phyloP scores from a whole-genome alignment of 2,329 filamentous ascomycete genomes.

The Epichloe hybrida region DNA sequence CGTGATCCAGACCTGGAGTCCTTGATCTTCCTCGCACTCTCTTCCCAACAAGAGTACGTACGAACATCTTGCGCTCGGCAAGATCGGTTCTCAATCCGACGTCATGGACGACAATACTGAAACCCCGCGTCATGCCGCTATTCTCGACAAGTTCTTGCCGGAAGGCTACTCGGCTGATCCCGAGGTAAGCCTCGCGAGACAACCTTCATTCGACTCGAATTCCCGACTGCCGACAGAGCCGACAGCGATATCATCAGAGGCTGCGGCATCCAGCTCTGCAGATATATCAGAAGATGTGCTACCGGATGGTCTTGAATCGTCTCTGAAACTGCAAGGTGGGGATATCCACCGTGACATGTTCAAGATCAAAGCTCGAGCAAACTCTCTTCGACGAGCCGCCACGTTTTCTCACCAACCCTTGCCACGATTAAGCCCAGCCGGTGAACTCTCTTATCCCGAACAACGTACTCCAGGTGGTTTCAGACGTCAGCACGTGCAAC shows the following conservation, averaged over 20 bases:
- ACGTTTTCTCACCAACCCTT: conserved; percentile 49
- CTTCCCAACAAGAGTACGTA: too few species aligned
- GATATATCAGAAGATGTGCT: conserved; percentile 9
- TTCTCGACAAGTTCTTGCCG: conserved; percentile 24
- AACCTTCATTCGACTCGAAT: conserved; percentile 6
- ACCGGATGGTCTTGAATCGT: conserved; percentile 40
- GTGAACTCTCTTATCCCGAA: conserved; percentile 22
- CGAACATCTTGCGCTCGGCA: neutral
- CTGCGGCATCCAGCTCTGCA: neutral
- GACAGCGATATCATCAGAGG: neutral
- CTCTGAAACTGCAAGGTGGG: conserved; percentile 58
- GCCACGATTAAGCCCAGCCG: conserved; percentile 16
- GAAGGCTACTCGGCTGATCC: conserved; percentile 27
- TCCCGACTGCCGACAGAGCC: neutral
- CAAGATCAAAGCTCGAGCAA: conserved; percentile 49
- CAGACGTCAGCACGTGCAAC: conserved; percentile 28
- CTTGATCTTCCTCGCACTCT: neutral
- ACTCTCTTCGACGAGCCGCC: conserved; percentile 41
- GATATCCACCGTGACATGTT: conserved; percentile 70
- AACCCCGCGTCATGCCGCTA: conserved; percentile 20
- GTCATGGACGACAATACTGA: conserved; percentile 16
- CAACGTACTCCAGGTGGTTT: conserved; percentile 34
- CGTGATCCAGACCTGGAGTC: neutral
- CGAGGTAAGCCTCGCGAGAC: conserved; percentile 19
- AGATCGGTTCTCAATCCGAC: neutral